Conservation (phyloP, 306 rosid species). For the Abrus pulchellus region DNA sequence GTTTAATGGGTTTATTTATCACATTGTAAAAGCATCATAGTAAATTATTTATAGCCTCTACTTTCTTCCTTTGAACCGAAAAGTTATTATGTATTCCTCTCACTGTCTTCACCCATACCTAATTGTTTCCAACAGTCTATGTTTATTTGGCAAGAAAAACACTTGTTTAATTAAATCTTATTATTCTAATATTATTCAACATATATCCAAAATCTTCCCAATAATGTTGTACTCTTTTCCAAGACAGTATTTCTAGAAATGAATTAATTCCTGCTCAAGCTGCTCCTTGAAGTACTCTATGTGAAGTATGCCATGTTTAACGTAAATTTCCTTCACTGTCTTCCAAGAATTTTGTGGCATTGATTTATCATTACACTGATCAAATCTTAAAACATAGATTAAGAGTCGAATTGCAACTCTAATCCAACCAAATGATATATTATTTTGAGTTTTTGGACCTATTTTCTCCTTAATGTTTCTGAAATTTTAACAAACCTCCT, state of each 20-base stretch:
- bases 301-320: constrained; percentile 14
- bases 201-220: background rate
- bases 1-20: too few species aligned
- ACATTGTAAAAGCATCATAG: too few species aligned
- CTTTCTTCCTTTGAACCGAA: background rate
- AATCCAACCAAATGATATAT: constrained; percentile 11
- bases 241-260: background rate
- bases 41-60: background rate
- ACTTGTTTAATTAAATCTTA: constrained; percentile 14
- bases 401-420: constrained; percentile 22
- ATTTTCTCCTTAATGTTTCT: constrained; percentile 31
- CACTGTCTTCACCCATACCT: background rate
- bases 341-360: constrained; percentile 9
- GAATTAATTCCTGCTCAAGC: constrained; percentile 14
- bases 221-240: constrained; percentile 4
- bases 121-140: background rate
- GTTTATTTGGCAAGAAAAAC: constrained; percentile 3
- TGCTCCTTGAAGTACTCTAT: background rate
- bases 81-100: background rate
- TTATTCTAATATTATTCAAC: background rate
- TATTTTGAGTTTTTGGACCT: constrained; percentile 30
- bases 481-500: constrained; percentile 23
- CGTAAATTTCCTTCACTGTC: constrained; percentile 15
- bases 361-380: constrained; percentile 25
- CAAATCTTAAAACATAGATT: background rate